phyloP scores from a whole-genome alignment of 2,329 filamentous ascomycete species.

The Scedosporium aurantiacum region DNA sequence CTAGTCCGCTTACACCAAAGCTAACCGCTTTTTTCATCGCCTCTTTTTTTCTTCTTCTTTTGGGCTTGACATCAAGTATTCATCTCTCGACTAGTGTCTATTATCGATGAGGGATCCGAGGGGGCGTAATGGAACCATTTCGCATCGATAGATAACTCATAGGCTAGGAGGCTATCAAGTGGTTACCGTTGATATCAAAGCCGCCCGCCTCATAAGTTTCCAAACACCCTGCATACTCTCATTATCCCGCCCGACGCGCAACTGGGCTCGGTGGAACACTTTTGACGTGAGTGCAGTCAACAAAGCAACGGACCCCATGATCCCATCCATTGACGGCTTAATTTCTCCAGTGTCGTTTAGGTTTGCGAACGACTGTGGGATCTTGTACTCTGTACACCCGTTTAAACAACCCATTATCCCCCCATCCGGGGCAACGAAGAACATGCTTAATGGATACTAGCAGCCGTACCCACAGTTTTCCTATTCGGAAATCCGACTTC shows the following conservation, averaged over 20 bases:
- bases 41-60: not conserved
- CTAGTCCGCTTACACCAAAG: not conserved
- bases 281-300: not conserved
- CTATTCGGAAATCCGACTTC: not conserved
- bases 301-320: not conserved
- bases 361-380: not conserved
- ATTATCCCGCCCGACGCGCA: not conserved
- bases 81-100: no score
- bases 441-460: not conserved
- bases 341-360: not conserved
- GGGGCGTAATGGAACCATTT: not conserved
- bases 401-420: not conserved
- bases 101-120: not conserved
- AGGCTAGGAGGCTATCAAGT: not conserved
- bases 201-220: not conserved
- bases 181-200: not conserved
- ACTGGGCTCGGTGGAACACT: not conserved
- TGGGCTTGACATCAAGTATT: not conserved
- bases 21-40: not conserved
- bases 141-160: not conserved
- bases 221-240: not conserved
- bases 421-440: not conserved
- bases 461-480: not conserved
- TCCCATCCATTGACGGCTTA: not conserved
- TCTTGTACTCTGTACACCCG: not conserved